Base-by-base conservation (phyloP, 306 rosid genomes). In the Benincasa hispida region DNA sequence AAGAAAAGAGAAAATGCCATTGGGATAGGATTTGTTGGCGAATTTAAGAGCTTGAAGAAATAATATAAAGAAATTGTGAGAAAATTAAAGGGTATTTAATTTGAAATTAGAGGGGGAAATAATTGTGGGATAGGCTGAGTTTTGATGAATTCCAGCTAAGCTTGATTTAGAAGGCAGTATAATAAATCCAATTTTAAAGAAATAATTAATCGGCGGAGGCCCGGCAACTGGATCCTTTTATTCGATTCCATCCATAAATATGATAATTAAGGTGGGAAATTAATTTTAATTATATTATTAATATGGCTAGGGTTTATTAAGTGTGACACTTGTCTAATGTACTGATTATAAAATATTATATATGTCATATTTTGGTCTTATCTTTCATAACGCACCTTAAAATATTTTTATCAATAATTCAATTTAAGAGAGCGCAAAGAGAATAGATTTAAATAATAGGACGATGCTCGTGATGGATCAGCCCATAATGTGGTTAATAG, bases 211-310 rank as follows among this genome's bases (percentile, higher is more conserved):
- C 13, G 70, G 45, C 19, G 70, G 47, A 63, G 70, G 70, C 47
- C 72, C 72, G 48, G 72, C 72, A 65, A 32, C 48, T 35, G 15
- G 2, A 65, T 65, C 48, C 48, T 34, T 65, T 61, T 65, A 65
- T 65, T 65, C 72, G 72, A 65, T 65, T 32, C 72, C 72, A 65
- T 65, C 72, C 24, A 65, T 65, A 65, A 34, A 65, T 65, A 8
- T 65, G 50, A 65, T 65, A 65, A 65, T 65, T 19, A n/a, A 18
- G 7, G 3, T 8, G 72, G 48, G 27, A 35, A 8, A 65, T 34
- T 4, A 3, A 65, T 35, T 12, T 61, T 65, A 10, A 35, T 65
- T 8, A 35, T 63, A 65, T 1, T 62, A 62, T 27, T 62, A 37
- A 62, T 62, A 27, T 30, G 19, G 6, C 0, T 32, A 28, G 39